Conservation (phyloP, 2,329 filamentous ascomycete species). For the Aspergillus fructus region DNA sequence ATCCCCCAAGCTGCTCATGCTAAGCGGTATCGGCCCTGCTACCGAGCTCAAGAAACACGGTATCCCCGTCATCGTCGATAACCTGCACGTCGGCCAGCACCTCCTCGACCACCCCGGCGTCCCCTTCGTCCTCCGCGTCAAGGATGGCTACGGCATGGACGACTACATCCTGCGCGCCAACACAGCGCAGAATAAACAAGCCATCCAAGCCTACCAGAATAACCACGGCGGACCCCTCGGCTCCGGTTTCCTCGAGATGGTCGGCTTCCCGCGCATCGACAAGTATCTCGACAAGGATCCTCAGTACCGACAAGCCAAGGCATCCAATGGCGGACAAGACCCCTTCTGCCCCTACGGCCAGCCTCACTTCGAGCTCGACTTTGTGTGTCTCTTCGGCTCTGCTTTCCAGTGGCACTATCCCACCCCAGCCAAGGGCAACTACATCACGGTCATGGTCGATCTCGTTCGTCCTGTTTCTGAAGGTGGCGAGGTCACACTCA, state of each 20-base stretch:
- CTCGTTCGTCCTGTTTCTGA: constrained; percentile 49
- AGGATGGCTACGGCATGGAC: constrained; percentile 45
- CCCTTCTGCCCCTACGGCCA: constrained; percentile 58
- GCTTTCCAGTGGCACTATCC: constrained; percentile 54
- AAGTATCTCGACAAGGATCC: constrained; percentile 35
- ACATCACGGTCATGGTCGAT: constrained; percentile 58
- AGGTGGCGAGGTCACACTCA: constrained; percentile 40
- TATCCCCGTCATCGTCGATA: constrained; percentile 33
- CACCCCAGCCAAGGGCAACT: constrained; percentile 45
- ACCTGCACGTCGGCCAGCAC: constrained; percentile 31
- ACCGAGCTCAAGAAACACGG: constrained; percentile 37
- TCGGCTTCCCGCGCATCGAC: constrained; percentile 47
- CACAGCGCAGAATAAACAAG: constrained; percentile 26
- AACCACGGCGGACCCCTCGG: constrained; percentile 42
- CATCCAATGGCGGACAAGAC: constrained; percentile 44
- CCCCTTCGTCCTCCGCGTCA: constrained; percentile 43
- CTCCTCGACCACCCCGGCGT: constrained; percentile 43
- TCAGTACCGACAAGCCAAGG: constrained; percentile 48
- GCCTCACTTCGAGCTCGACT: constrained; percentile 64
- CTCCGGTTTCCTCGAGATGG: constrained; percentile 50
- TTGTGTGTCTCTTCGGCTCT: constrained; percentile 57
- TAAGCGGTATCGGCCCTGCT: constrained; percentile 48
- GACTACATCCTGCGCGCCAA: constrained; percentile 41
- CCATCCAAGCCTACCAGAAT: constrained; percentile 38
- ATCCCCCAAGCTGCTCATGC: constrained; percentile 52